Base-by-base conservation (phyloP, 2,329 filamentous ascomycete genomes). In the Penicillium griseofulvum region DNA sequence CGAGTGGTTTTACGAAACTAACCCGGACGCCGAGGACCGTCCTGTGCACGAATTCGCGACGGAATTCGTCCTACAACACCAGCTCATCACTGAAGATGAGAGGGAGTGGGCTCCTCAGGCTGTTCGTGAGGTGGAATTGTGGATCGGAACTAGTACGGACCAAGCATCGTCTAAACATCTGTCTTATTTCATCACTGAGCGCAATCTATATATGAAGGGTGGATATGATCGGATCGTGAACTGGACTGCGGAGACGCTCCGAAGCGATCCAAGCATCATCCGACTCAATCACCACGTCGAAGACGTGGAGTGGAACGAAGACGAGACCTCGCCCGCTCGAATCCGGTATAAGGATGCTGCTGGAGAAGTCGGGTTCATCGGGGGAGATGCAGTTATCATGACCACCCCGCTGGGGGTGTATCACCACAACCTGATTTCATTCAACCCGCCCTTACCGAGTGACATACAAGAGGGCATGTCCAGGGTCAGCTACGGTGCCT, bases 141-240 rank as follows among this genome's bases (percentile, higher is more conserved):
- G 75, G 75, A 72, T 77, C 39, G 75, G 75, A 16, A 76, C 74
- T 26, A 72, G 70, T 48, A 71, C 73, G 29, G 74, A 76, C 44
- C 65, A 73, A 52, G 74, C 75, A 17, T 76, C 74, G 49, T 71
- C 74, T 17, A 76, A 76, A 57, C 68, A 76, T 60, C 64, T 77
- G 46, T 71, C 69, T 50, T 77, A 77, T 53, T 77, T 77, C 49
- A 69, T 76, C 28, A 76, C 74, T 1, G 75, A 77, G 62, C 65
- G 75, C 48, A 77, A 77, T 59, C 65, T 77, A 36, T 77, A 77
- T 62, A 76, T 77, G 74, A 76, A 76, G 61, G 75, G 74, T 36
- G 75, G 75, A n/a, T 77, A 77, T 55, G 75, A 77, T 57, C 71
- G 68, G 45, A 74, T 77, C 29, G 70, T 77, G 26, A 65, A 76